Evolutionary conservation across 257 asterid genomes (phyloP).

Genomic region (Ajuga chamaepitys): DNA sequence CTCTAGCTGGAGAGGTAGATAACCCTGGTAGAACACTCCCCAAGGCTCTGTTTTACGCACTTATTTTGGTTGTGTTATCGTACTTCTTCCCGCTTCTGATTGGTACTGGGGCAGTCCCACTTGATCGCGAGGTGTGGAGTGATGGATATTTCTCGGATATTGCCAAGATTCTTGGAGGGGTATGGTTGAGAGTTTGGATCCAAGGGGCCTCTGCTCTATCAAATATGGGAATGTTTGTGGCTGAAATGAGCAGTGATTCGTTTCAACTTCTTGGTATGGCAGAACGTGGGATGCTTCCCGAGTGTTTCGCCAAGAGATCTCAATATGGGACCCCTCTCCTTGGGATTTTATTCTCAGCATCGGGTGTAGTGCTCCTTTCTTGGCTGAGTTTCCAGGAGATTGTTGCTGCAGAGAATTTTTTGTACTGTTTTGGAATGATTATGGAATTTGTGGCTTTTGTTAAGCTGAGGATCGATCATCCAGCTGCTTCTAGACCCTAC

Average conservation of each 20-base stretch:
- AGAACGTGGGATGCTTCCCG: conserved; percentile 59
- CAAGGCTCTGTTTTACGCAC: conserved; percentile 51
- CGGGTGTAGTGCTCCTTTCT: conserved; percentile 51
- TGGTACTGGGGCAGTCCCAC: conserved; percentile 55
- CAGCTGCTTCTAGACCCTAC: conserved; percentile 45
- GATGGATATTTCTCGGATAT: conserved; percentile 65
- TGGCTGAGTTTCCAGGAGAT: conserved; percentile 75
- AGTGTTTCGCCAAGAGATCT: conserved; percentile 41
- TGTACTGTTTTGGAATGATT: conserved; percentile 63
- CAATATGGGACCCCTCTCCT: conserved; percentile 44
- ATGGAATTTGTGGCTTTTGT: conserved; percentile 61
- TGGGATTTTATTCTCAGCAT: conserved; percentile 55
- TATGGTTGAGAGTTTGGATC: conserved; percentile 54
- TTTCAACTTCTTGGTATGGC: conserved; percentile 77
- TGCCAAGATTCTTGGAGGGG: conserved; percentile 57
- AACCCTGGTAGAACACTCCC: conserved; percentile 53
- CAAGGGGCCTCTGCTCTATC: conserved; percentile 68
- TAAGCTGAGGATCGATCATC: conserved; percentile 49
- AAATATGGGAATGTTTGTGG: conserved; percentile 69
- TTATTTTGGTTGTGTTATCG: conserved; percentile 42
- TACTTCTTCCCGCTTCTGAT: conserved; percentile 52
- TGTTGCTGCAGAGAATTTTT: conserved; percentile 60
- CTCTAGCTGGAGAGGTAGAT: conserved; percentile 59
- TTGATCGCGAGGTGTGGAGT: conserved; percentile 45
- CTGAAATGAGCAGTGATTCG: conserved; percentile 74